phyloP scores from a whole-genome alignment of 345 rosid genomes.

The Gossypium mustelinum region DNA sequence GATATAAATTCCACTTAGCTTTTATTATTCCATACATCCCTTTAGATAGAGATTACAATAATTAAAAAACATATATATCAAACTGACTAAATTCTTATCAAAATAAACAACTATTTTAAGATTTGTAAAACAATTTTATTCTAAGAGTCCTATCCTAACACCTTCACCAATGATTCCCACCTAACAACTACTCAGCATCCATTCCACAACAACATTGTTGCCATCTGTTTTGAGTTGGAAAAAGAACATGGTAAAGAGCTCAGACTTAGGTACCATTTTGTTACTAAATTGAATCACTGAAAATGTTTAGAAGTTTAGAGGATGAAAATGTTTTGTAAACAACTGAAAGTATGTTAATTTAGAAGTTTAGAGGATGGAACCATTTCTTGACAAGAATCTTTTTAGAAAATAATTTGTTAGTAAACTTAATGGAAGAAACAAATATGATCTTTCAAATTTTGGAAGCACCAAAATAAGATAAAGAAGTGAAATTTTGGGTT shows the following conservation, averaged over 20 bases:
- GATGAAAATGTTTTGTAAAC: background rate
- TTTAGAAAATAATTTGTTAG: background rate
- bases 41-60: too few relatives aligned
- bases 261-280: background rate
- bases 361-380: conserved; percentile 11
- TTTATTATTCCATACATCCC: background rate
- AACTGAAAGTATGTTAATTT: background rate
- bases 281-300: too few relatives aligned
- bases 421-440: background rate
- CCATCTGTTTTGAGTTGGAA: background rate
- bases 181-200: background rate
- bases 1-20: background rate
- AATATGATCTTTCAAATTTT: background rate
- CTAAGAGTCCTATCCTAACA: too few relatives aligned
- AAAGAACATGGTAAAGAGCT: conserved; percentile 5
- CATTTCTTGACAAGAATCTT: background rate
- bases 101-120: too few relatives aligned
- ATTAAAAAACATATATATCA: too few relatives aligned
- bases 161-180: background rate
- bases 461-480: background rate
- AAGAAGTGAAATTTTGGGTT: background rate
- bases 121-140: too few relatives aligned
- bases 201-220: background rate
- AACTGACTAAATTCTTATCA: too few relatives aligned
- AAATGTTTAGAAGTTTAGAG: too few relatives aligned